Conservation (phyloP, 495 filamentous ascomycete genomes). For the Penicillium turbatum region DNA sequence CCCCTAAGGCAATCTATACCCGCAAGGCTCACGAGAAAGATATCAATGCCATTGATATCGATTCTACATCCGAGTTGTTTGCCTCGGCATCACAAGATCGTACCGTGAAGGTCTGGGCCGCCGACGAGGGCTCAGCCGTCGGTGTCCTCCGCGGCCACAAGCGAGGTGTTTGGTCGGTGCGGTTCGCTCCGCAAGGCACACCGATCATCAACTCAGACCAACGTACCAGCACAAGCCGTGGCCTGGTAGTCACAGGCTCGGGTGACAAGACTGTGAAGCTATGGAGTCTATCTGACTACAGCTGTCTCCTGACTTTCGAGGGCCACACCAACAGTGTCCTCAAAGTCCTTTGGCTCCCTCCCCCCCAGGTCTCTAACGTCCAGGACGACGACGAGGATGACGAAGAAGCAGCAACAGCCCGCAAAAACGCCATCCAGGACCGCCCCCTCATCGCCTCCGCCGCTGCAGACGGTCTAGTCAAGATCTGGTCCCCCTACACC, state of each 20-base stretch:
- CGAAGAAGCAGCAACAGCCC: slow-evolving; percentile 22
- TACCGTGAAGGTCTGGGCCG: slow-evolving; percentile 93
- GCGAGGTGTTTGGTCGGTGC: slow-evolving; percentile 91
- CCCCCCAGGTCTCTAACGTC: slow-evolving; percentile 42
- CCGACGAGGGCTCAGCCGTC: slow-evolving; percentile 78
- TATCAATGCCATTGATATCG: slow-evolving; percentile 89
- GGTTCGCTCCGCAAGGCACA: slow-evolving; percentile 74
- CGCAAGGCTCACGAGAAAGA: slow-evolving; percentile 97
- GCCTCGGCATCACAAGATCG: slow-evolving; percentile 95
- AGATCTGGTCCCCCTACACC: slow-evolving; percentile 78
- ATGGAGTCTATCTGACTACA: slow-evolving; percentile 91
- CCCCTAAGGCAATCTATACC: slow-evolving; percentile 63
- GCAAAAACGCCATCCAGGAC: slow-evolving; percentile 29
- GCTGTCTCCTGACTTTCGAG: slow-evolving; percentile 88
- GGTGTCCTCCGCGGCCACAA: slow-evolving; percentile 89
- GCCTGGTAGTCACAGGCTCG: slow-evolving; percentile 78
- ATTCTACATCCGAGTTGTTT: slow-evolving; percentile 64
- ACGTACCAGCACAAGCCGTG: slow-evolving; percentile 57
- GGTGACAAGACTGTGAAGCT: slow-evolving; percentile 95
- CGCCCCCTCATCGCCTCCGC: slow-evolving; percentile 71
- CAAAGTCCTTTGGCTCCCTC: slow-evolving; percentile 85
- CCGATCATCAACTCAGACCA: slow-evolving; percentile 67
- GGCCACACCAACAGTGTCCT: slow-evolving; percentile 93
- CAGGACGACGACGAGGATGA: slow-evolving; percentile 36
- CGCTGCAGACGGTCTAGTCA: slow-evolving; percentile 93